phyloP scores from a whole-genome alignment of 2,329 filamentous ascomycete species.

The Aspergillus transmontanensis region DNA sequence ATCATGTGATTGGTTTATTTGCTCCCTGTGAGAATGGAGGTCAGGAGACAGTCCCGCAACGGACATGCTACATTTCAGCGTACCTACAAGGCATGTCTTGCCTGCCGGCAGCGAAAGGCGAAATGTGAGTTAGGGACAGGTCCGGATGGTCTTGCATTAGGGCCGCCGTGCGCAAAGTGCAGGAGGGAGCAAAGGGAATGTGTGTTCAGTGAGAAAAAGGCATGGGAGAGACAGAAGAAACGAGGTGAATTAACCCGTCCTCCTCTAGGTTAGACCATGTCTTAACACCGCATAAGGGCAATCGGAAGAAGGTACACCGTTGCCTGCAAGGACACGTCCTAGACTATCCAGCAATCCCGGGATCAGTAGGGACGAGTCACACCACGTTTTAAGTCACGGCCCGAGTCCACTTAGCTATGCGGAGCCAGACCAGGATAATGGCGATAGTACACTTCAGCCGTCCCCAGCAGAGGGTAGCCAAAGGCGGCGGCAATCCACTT shows the following conservation, averaged over 20 bases:
- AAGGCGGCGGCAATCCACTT: conserved; percentile 30
- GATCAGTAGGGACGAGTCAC: conserved; percentile 7
- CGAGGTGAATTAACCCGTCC: conserved; percentile 28
- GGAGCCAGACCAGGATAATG: conserved; percentile 1
- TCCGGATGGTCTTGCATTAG: conserved; percentile 41
- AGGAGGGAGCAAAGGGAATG: conserved; percentile 55
- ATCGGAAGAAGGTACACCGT: conserved; percentile 11
- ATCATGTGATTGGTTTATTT: conserved; percentile 19
- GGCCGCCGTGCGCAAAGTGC: conserved; percentile 52
- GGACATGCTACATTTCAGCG: conserved; percentile 46
- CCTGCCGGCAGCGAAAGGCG: conserved; percentile 56
- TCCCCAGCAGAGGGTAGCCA: conserved; percentile 9
- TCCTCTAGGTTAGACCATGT: background rate
- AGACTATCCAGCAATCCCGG: conserved; percentile 10
- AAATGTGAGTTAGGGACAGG: conserved; percentile 52
- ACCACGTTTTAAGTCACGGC: conserved; percentile 3
- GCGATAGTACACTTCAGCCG: conserved; percentile 4
- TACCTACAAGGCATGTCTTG: conserved; percentile 58
- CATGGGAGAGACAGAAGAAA: conserved; percentile 43
- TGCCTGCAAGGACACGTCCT: conserved; percentile 9
- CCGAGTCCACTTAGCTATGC: conserved; percentile 5
- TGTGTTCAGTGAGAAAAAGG: conserved; percentile 48
- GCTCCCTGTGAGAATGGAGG: conserved; percentile 22
- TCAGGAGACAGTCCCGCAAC: conserved; percentile 19
- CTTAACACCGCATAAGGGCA: conserved; percentile 11